Evolutionary conservation across 129 eudicot species (phyloP).

Genomic region (Deinandra increscens): DNA sequence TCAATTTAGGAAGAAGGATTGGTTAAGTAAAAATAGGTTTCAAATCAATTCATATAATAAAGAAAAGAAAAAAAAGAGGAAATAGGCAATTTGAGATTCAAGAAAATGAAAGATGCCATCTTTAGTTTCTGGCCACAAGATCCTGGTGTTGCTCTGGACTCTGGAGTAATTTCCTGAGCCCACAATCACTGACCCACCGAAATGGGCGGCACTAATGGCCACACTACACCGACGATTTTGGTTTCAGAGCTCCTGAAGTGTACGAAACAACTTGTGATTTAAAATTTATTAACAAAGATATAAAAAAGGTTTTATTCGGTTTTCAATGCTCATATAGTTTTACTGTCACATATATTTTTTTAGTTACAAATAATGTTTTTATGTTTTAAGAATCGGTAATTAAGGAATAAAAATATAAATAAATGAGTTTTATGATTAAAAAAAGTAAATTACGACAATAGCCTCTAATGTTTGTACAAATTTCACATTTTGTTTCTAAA

Average conservation of each 20-base stretch:
- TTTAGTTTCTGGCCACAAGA: conserved; percentile 21
- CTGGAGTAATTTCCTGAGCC: conserved; percentile 12
- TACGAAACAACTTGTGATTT: neutral
- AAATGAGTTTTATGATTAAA: too few relatives aligned
- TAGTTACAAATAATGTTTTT: too few relatives aligned
- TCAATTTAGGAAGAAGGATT: neutral
- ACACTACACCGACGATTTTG: conserved; percentile 24
- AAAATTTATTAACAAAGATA: neutral
- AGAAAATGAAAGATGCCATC: conserved; percentile 18
- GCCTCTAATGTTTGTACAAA: too few relatives aligned
- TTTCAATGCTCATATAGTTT: too few relatives aligned
- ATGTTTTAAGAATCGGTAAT: too few relatives aligned
- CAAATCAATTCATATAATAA: conserved; percentile 13
- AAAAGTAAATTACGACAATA: too few relatives aligned
- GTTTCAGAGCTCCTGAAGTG: conserved; percentile 18
- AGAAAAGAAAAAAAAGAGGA: neutral
- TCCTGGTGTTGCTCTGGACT: conserved; percentile 10
- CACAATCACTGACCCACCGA: conserved; percentile 30
- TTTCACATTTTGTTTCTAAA: too few relatives aligned
- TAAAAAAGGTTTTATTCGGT: too few relatives aligned
- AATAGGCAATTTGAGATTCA: conserved; percentile 21
- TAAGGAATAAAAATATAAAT: too few relatives aligned
- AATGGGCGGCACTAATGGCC: conserved; percentile 25
- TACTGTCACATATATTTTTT: too few relatives aligned
- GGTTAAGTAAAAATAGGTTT: neutral